Conservation (phyloP, 2,329 filamentous ascomycete species). For the Hypoxylon rubiginosum region DNA sequence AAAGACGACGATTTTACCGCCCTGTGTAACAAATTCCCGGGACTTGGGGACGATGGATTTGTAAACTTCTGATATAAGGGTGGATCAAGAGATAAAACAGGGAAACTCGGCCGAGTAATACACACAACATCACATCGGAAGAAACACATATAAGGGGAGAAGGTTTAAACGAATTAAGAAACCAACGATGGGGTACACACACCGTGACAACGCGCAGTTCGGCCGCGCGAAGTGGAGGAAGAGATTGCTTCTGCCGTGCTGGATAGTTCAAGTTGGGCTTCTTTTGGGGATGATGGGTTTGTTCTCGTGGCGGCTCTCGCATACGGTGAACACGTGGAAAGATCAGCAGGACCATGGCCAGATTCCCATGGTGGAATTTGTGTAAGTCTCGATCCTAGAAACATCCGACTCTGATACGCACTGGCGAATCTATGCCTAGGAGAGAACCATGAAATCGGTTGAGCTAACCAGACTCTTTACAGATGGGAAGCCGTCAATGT, state of each 20-base stretch:
- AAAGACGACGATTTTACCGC: slow-evolving; percentile 8
- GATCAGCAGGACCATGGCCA: slow-evolving; percentile 56
- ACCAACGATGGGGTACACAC: slow-evolving; percentile 55
- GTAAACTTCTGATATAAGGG: slow-evolving; percentile 8
- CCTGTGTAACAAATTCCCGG: background rate
- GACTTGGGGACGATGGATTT: slow-evolving; percentile 11
- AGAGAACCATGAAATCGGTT: background rate
- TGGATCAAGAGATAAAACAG: slow-evolving; percentile 8
- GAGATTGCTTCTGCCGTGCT: slow-evolving; percentile 62
- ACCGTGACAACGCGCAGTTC: slow-evolving; percentile 67
- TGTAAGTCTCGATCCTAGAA: slow-evolving; percentile 57
- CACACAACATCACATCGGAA: slow-evolving; percentile 1
- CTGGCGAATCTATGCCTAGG: background rate
- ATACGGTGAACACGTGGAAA: slow-evolving; percentile 60
- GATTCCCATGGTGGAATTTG: slow-evolving; percentile 62
- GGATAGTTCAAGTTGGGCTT: slow-evolving; percentile 63
- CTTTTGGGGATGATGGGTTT: slow-evolving; percentile 63
- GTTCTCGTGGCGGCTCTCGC: slow-evolving; percentile 66
- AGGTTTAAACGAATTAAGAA: background rate
- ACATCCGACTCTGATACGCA: background rate
- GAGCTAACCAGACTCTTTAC: slow-evolving; percentile 20
- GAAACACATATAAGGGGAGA: background rate
- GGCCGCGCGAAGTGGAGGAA: slow-evolving; percentile 66
- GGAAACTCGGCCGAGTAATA: background rate
- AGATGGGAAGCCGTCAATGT: slow-evolving; percentile 70